Evolutionary conservation across 2,329 filamentous ascomycete species (phyloP), one percentile per base, ranked within the genome.

Genomic region (Gnomoniopsis sp.): DNA sequence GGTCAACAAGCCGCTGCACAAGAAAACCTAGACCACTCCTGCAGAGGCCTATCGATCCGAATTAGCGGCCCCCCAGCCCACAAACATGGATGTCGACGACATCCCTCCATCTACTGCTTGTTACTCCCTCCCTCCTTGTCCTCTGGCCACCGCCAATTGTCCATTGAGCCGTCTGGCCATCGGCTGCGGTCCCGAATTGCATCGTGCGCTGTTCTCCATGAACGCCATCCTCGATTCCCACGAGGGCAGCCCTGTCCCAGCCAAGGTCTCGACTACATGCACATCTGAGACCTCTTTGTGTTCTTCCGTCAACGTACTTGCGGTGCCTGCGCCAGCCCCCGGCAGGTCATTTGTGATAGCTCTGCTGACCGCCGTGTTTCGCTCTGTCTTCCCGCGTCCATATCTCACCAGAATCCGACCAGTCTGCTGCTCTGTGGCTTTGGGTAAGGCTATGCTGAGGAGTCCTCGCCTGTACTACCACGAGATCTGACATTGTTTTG

Each of bases 1-100:
- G 50, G 53, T 57, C 49, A 47, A 57, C 43, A 43, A 56, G 49
- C 53, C 53, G 58, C 53, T 60, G 49, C 53, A 50, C 48, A 48
- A 49, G 34, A 54, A 30, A 30, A 30, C 26, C 26, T 30, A 15
- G 26, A 47, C 33, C 41, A 34, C 49, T 15, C 47, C 38, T 58
- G 50, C 53, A 52, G 41, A 44, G 38, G 55, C 38, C 19, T 52
- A 48, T 48, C 17, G 51, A 57, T 53, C 30, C 49, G 49, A 30
- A 21, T 26, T 57, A 55, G 57, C 48, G 58, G 34, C 49, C 54
- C 49, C n/a, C 53, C 41, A 49, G 49, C 41, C 44, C 33, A 44
- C 23, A 23, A 49, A 51, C 46, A 53, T 48, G 48, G 46, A 54
- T 46, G 41, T 51, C 58, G 43, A 48, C 34, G 23, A 38, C 54